phyloP scores from a whole-genome alignment of 2,329 filamentous ascomycete species.

The Pseudovirgaria hyperparasitica region DNA sequence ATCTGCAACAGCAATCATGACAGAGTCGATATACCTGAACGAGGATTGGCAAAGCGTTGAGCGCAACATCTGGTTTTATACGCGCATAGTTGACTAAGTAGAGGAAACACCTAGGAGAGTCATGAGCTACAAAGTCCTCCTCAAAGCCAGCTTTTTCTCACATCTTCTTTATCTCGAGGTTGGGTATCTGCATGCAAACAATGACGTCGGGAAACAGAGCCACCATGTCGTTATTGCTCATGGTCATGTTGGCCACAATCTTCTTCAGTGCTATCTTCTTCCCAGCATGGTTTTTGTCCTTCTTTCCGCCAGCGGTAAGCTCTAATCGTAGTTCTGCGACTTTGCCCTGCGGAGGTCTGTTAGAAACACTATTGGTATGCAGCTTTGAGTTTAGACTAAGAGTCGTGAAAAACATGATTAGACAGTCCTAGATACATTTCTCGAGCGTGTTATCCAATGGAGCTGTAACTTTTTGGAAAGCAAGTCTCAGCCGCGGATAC shows the following conservation, averaged over 20 bases:
- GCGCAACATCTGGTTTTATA: slow-evolving; percentile 82
- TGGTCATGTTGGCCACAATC: slow-evolving; percentile 99
- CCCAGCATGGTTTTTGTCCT: slow-evolving; percentile 87
- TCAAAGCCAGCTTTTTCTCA: slow-evolving; percentile 37
- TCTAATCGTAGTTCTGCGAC: slow-evolving; percentile 93
- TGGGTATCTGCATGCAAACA: slow-evolving; percentile 86
- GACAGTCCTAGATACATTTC: too few species aligned
- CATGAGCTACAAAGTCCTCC: slow-evolving; percentile 12
- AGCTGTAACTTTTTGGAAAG: too few species aligned
- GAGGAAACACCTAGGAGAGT: slow-evolving; percentile 69
- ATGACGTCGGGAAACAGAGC: slow-evolving; percentile 93
- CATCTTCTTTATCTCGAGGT: slow-evolving; percentile 99
- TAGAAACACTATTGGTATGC: slow-evolving; percentile 21
- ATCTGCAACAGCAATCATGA: not conserved
- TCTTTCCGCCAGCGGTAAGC: slow-evolving; percentile 86
- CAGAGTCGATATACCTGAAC: slow-evolving; percentile 48
- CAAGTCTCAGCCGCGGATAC: slow-evolving; percentile 5
- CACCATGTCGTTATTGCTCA: slow-evolving; percentile 99
- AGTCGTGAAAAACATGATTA: too few species aligned
- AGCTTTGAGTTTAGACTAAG: not conserved
- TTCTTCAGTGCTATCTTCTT: slow-evolving; percentile 99
- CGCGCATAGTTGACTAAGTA: slow-evolving; percentile 96
- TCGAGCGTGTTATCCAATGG: too few species aligned
- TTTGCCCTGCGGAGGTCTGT: slow-evolving; percentile 66
- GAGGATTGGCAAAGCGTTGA: slow-evolving; percentile 83